These are phyloP conservation scores for Irpex lacteus DNA, from an alignment of 1,284 basidiomycete species.

Conservation along the genomic window DNA sequence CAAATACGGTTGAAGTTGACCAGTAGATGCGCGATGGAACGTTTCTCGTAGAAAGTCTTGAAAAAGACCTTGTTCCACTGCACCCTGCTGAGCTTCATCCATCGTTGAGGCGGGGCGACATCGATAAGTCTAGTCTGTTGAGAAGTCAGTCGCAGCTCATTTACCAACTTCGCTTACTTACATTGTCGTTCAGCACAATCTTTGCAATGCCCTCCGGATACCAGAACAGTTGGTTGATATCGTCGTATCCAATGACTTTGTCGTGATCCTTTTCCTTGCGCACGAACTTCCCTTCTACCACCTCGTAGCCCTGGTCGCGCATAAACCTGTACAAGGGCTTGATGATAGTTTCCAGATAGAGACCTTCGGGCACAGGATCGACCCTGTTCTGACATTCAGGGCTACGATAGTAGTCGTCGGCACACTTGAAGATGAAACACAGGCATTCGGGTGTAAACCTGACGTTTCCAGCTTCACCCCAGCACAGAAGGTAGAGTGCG, in stretches of 20 bases:
- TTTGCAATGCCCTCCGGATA: slow-evolving; percentile 97
- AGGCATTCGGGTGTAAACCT: slow-evolving; percentile 96
- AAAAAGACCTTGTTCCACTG: slow-evolving; percentile 94
- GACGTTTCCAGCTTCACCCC: slow-evolving; percentile 98
- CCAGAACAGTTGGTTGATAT: slow-evolving; percentile 99
- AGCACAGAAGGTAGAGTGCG: slow-evolving; percentile 93
- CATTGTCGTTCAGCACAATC: slow-evolving; percentile 87
- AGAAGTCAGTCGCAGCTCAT: slow-evolving; percentile 2
- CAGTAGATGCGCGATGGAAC: slow-evolving; percentile 87
- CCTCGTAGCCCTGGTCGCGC: slow-evolving; percentile 97
- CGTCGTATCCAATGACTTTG: slow-evolving; percentile 97
- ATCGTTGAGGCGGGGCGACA: slow-evolving; percentile 85
- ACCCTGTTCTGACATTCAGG: slow-evolving; percentile 96
- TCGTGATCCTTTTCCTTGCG: slow-evolving; percentile 94
- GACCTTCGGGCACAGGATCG: slow-evolving; percentile 93
- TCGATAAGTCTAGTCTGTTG: slow-evolving; percentile 85
- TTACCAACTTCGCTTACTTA: slow-evolving; percentile 33
- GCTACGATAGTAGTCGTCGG: slow-evolving; percentile 98
- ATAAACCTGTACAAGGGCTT: slow-evolving; percentile 96
- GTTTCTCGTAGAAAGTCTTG: slow-evolving; percentile 96
- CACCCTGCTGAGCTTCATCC: slow-evolving; percentile 85
- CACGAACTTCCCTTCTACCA: slow-evolving; percentile 94
- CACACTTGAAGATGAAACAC: slow-evolving; percentile 99
- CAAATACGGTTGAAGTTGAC: slow-evolving; percentile 98
- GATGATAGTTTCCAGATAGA: slow-evolving; percentile 91